phyloP scores from a whole-genome alignment of 371 early-diverging fungal species.

The Mortierella polycephala region DNA sequence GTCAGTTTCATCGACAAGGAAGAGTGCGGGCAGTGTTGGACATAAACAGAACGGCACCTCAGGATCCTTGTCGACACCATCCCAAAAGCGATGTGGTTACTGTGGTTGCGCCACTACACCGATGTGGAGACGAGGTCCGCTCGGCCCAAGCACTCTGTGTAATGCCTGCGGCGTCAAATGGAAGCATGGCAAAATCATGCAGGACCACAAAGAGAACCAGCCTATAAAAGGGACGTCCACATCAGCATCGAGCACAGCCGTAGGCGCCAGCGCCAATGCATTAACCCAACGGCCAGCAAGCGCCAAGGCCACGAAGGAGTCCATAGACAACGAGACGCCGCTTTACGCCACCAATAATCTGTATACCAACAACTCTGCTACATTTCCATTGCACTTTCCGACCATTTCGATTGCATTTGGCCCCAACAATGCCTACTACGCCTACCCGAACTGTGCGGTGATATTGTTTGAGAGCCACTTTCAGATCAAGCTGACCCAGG shows the following conservation, averaged over 20 bases:
- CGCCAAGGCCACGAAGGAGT: slow-evolving; percentile 4
- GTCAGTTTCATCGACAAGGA: neutral
- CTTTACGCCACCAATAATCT: slow-evolving; percentile 23
- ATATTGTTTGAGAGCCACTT: slow-evolving; percentile 62
- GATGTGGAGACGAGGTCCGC: slow-evolving; percentile 75
- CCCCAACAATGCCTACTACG: slow-evolving; percentile 54
- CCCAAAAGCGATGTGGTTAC: slow-evolving; percentile 57
- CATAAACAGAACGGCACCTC: slow-evolving; percentile 11
- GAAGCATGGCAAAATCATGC: slow-evolving; percentile 60
- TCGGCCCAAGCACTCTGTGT: slow-evolving; percentile 72
- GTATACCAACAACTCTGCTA: slow-evolving; percentile 44
- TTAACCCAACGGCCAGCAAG: neutral
- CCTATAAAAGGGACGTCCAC: neutral
- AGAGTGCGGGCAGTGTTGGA: neutral
- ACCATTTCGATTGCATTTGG: slow-evolving; percentile 70
- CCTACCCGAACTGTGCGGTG: slow-evolving; percentile 69
- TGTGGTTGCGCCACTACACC: slow-evolving; percentile 72
- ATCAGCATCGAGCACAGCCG: neutral
- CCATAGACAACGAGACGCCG: too few species aligned
- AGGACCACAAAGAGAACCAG: slow-evolving; percentile 47
- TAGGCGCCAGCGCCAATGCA: neutral
- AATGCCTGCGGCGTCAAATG: slow-evolving; percentile 74
- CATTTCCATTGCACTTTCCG: slow-evolving; percentile 62
- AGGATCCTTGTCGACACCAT: slow-evolving; percentile 6
- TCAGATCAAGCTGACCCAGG: slow-evolving; percentile 61